These are phyloP conservation scores for Penicillium vulpinum DNA, from an alignment of 2,329 filamentous ascomycete species.

Conservation along the genomic window DNA sequence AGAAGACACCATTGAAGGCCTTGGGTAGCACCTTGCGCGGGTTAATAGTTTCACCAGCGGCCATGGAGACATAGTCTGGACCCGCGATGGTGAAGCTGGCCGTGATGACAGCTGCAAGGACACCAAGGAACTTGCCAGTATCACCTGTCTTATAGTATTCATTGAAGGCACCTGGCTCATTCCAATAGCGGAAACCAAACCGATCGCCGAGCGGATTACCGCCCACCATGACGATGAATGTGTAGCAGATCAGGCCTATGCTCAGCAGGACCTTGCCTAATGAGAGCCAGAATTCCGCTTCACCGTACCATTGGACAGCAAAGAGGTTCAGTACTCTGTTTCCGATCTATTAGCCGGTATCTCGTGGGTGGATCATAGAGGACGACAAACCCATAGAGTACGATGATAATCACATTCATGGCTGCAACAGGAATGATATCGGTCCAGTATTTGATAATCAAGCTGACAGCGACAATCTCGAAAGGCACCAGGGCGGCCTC, in stretches of 20 bases:
- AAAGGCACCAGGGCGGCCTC: conserved; percentile 54
- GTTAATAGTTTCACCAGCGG: conserved; percentile 70
- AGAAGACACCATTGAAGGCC: conserved; percentile 77
- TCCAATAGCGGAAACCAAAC: conserved; percentile 72
- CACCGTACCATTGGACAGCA: conserved; percentile 72
- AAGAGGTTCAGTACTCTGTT: conserved; percentile 62
- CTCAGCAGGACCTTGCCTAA: conserved; percentile 72
- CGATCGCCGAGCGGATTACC: conserved; percentile 72
- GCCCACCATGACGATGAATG: conserved; percentile 79
- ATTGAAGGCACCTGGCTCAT: conserved; percentile 67
- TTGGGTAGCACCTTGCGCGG: conserved; percentile 68
- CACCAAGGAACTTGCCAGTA: conserved; percentile 73
- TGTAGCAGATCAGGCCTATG: conserved; percentile 70
- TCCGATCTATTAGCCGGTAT: not conserved
- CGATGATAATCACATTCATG: conserved; percentile 48
- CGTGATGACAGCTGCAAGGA: conserved; percentile 71
- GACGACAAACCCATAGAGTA: conserved; percentile 45
- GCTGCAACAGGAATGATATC: conserved; percentile 47
- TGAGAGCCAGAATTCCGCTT: conserved; percentile 74
- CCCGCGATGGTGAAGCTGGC: conserved; percentile 69
- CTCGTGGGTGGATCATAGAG: not conserved
- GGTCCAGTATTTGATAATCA: conserved; percentile 54
- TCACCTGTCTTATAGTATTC: conserved; percentile 63
- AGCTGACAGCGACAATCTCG: conserved; percentile 53
- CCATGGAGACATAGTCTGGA: conserved; percentile 65